These are phyloP conservation scores for Amanita fuliginea DNA, from an alignment of 768 basidiomycete genomes.

Conservation along the genomic window DNA sequence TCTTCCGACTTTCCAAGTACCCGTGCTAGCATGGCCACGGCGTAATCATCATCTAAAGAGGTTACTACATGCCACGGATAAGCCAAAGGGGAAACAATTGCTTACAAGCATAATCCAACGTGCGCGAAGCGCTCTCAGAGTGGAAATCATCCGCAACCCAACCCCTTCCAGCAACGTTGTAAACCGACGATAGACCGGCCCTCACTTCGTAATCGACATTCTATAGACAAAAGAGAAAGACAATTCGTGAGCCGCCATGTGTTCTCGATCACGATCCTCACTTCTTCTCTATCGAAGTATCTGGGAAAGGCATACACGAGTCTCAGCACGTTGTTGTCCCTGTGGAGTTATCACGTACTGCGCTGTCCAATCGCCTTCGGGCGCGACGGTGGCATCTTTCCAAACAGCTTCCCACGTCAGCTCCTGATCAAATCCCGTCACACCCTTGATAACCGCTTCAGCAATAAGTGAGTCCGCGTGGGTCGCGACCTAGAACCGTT, in stretches of 20 bases:
- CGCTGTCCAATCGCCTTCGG: constrained; percentile 39
- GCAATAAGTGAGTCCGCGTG: constrained; percentile 74
- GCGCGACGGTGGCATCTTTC: constrained; percentile 62
- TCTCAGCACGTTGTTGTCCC: neutral
- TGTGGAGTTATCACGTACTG: neutral
- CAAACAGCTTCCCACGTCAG: constrained; percentile 65
- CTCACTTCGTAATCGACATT: constrained; percentile 73
- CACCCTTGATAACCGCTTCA: constrained; percentile 58
- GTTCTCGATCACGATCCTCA: constrained; percentile 12
- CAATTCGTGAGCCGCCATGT: neutral
- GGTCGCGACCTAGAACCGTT: constrained; percentile 46
- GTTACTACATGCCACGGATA: neutral
- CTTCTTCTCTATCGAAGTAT: constrained; percentile 68
- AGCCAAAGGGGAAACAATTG: constrained; percentile 1
- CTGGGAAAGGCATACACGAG: constrained; percentile 18
- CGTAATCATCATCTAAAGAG: constrained; percentile 63
- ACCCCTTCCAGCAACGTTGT: constrained; percentile 38
- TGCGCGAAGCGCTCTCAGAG: constrained; percentile 70
- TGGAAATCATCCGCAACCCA: constrained; percentile 77
- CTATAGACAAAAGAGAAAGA: constrained; percentile 18
- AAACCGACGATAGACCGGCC: constrained; percentile 65
- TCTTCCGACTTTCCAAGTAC: constrained; percentile 36
- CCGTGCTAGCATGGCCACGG: constrained; percentile 50
- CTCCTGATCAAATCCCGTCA: constrained; percentile 49
- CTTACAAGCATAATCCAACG: constrained; percentile 70